Evolutionary conservation across 805 yeast genomes (phyloP), one percentile per base, ranked within the genome.

Genomic region (Cyberlindnera lachancei): DNA sequence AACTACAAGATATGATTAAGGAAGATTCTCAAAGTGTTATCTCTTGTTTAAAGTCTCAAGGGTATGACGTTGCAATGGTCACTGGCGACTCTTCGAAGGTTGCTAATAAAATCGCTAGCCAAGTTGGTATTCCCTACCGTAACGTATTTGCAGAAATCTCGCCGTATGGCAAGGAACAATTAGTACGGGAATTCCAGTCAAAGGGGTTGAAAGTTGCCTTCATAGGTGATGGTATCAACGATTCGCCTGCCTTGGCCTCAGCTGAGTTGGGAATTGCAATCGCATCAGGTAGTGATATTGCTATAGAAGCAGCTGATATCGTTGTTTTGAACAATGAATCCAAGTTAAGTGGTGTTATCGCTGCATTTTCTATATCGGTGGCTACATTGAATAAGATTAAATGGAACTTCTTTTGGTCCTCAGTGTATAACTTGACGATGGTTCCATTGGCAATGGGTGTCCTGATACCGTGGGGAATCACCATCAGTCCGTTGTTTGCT

Each of bases 221-320:
- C 66, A 79, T 92, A 15, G 99, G 99, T 23, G 99, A 92, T 59
- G 99, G 99, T 38, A 84, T 92, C 44, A 92, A 92, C 56, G 99
- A 92, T 54, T 94, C 97, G 0, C 96, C 98, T 0, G 97, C 97
- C 0, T 67, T 92, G 34, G 94, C 85, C 1, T 70, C 80, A 35
- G 82, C 96, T 1, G 85, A 87, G 44, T 59, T 92, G 14, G 98
- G 98, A 16, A 75, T 94, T 47, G 92, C 97, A 9, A 75, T 94
- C 36, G 79, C 94, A 8, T 73, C 94, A 0, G 96, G 97, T 5
- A 84, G 97, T 0, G 97, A 92, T 49, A 84, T 92, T 45, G 97
- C 98, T 1, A 81, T 92, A 44, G 96, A 88, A 44, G 84, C 95
- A n/a, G 96, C 98, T 0, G 95, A 87, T 55, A 72, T 92, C 23